phyloP scores from a whole-genome alignment of 495 filamentous ascomycete genomes.

The Lasiosphaeris hirsuta region DNA sequence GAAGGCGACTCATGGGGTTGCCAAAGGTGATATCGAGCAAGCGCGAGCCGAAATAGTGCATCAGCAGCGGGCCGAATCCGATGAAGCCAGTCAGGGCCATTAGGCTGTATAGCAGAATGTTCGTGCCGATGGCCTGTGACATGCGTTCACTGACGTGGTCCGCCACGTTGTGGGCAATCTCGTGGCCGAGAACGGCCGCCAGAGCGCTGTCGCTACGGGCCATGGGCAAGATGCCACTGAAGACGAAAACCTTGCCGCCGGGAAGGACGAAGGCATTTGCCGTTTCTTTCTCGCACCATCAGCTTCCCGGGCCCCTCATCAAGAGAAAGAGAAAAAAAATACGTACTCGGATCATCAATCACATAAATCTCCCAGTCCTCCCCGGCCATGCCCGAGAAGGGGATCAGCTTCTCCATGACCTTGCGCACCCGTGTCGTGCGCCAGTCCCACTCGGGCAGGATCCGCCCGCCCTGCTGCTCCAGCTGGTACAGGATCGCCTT shows the following conservation, averaged over 20 bases:
- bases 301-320: neutral
- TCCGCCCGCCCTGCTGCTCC: conserved; percentile 25
- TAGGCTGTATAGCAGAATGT: conserved; percentile 48
- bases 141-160: conserved; percentile 75
- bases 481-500: conserved; percentile 47
- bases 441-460: conserved; percentile 43
- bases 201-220: conserved; percentile 70
- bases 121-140: conserved; percentile 56
- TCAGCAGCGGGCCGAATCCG: conserved; percentile 38
- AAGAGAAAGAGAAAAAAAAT: neutral
- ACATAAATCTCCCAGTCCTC: conserved; percentile 82
- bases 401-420: conserved; percentile 71
- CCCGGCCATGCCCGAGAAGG: conserved; percentile 56
- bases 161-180: conserved; percentile 90
- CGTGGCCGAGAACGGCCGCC: conserved; percentile 83
- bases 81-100: conserved; percentile 53
- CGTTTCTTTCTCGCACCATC: conserved; percentile 13
- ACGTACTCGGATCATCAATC: conserved; percentile 58
- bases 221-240: conserved; percentile 73
- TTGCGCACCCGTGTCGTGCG: conserved; percentile 51
- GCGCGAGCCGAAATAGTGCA: conserved; percentile 38
- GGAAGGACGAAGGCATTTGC: conserved; percentile 89
- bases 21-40: conserved; percentile 61
- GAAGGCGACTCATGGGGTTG: conserved; percentile 65
- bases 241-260: conserved; percentile 92